Base-by-base conservation (phyloP, 2,329 filamentous ascomycete genomes). In the Colletotrichum lindemuthianum region DNA sequence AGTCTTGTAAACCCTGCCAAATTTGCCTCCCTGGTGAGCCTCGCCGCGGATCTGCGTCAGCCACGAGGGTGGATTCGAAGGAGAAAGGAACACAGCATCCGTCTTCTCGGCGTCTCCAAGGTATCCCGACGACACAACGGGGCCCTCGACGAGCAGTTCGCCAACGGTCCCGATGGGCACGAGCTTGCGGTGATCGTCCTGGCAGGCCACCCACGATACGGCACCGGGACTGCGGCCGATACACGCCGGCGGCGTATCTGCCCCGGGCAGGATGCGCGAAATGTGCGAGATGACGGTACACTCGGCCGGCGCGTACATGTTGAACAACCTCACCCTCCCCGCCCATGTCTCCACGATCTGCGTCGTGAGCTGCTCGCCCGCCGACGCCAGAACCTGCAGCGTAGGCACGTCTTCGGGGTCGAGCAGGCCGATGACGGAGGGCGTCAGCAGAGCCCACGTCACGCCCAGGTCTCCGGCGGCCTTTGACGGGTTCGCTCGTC, bases 391-490 rank as follows among this genome's bases (percentile, higher is more conserved):
- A 0, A 77, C 79, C 40, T 73, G 70, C 2, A 83, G 68, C 2
- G 72, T 75, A 0, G 79, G 77, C 0, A 82, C 71, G 0, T 69
- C 63, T 0, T 69, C 68, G 0, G 80, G 75, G 11, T 76, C 72
- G 8, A 82, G 72, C 39, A 76, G 78, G 7, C 80, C 70, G 1
- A 80, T 34, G 37, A 57, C 34, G 8, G 59, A 41, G 8, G 52
- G 52, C 0, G 52, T 63, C 33, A 63, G 16, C 8, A 49, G 32
- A 3, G 59, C 59, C 43, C 41, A 50, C 7, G 47, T 63, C n/a
- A 58, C 45, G 37, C 39, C 13, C 34, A 16, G 13, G 5, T 43
- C 15, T 1, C 13, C n/a, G 32, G 51, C 37, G 2, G 37, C 36
- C 60, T 63, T 50, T 59, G 63, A 13, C 47, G 66, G 58, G 36